Evolutionary conservation across 352 stramenopile genomes (phyloP).

Genomic region (Elongisporangium senticosum): DNA sequence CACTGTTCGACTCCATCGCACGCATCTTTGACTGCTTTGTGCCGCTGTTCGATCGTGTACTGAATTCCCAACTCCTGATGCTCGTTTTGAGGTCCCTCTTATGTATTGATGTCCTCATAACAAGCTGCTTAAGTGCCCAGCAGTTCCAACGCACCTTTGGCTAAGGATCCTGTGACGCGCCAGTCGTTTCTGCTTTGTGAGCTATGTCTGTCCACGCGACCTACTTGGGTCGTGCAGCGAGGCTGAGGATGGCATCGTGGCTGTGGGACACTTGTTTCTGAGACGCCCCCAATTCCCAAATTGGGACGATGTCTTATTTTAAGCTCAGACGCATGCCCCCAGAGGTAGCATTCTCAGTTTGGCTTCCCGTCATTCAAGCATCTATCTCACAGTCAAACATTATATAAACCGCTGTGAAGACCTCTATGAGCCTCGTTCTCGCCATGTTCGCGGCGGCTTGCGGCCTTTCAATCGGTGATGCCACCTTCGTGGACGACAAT

Average conservation of each 20-base stretch:
- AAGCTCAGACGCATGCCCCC: neutral
- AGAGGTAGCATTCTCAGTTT: neutral
- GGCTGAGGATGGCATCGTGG: too few relatives aligned
- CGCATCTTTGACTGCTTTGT: slow-evolving; percentile 29
- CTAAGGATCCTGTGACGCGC: too few relatives aligned
- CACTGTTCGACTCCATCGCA: slow-evolving; percentile 27
- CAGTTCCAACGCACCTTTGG: too few relatives aligned
- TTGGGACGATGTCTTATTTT: neutral
- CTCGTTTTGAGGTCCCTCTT: neutral
- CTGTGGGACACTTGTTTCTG: neutral
- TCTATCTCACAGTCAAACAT: too few relatives aligned
- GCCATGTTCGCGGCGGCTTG: neutral
- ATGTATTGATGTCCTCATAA: neutral
- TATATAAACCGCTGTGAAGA: neutral
- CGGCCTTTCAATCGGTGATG: neutral
- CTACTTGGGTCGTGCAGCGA: neutral
- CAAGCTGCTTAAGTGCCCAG: neutral
- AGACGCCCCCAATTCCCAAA: neutral
- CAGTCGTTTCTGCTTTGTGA: too few relatives aligned
- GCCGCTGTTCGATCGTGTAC: slow-evolving; percentile 27
- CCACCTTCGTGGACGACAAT: neutral
- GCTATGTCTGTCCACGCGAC: neutral
- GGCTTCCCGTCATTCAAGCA: neutral
- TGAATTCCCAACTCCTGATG: slow-evolving; percentile 1
- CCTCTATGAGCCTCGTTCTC: neutral